Conservation (phyloP, 768 basidiomycete species). For the Sporobolomyces roseus region DNA sequence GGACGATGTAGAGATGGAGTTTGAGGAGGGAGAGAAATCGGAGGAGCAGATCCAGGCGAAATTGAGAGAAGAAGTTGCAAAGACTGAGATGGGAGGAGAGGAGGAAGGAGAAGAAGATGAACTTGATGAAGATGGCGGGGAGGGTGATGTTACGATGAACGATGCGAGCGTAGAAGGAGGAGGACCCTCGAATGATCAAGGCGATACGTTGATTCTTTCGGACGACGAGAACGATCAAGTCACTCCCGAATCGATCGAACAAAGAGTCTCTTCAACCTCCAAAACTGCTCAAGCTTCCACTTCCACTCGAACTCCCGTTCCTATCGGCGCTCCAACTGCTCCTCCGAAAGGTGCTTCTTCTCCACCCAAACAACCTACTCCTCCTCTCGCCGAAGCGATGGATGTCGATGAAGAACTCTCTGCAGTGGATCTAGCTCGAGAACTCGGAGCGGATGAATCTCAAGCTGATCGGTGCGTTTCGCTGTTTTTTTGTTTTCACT, state of each 20-base stretch:
- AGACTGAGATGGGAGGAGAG: background rate
- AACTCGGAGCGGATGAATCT: background rate
- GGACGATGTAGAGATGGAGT: background rate
- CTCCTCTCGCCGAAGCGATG: background rate
- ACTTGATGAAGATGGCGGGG: background rate
- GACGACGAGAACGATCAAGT: background rate
- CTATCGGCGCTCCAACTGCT: constrained; percentile 2
- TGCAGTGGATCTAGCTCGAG: background rate
- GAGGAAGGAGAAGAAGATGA: background rate
- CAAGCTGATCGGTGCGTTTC: background rate
- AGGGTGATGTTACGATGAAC: background rate
- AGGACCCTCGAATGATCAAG: background rate
- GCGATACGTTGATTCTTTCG: background rate
- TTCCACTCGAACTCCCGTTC: background rate
- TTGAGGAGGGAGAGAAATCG: background rate
- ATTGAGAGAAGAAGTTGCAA: background rate
- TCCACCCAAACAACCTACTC: background rate
- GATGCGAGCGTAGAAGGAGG: constrained; percentile 17
- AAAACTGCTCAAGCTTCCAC: no score
- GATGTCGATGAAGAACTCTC: background rate
- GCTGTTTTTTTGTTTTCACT: background rate
- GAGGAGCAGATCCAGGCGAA: background rate
- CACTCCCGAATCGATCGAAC: background rate
- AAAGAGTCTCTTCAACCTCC: no score
- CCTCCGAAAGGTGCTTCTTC: constrained; percentile 9